phyloP scores from a whole-genome alignment of 2,329 filamentous ascomycete species.

The Ustilaginoidea virens region DNA sequence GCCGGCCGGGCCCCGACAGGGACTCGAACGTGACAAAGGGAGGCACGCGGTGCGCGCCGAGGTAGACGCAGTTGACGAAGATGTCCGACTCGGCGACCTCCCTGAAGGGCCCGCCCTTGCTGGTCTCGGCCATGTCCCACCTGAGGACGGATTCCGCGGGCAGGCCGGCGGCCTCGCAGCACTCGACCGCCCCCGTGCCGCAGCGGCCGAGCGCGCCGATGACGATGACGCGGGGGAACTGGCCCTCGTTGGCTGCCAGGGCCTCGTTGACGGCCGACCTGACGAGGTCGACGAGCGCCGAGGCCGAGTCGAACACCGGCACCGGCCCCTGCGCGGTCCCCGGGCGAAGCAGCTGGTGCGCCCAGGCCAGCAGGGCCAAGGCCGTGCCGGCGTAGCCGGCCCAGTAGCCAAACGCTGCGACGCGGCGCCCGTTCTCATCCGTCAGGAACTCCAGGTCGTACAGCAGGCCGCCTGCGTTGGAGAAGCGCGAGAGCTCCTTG shows the following conservation, averaged over 20 bases:
- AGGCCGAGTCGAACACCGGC: constrained; percentile 1
- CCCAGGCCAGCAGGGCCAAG: constrained; percentile 66
- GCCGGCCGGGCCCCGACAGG: constrained; percentile 44
- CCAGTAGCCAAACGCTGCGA: constrained; percentile 58
- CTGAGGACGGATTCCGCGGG: constrained; percentile 28
- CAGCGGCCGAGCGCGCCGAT: constrained; percentile 78
- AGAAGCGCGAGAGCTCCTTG: constrained; percentile 63
- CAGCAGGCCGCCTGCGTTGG: constrained; percentile 42
- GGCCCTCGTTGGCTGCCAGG: constrained; percentile 50
- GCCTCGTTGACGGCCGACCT: constrained; percentile 42
- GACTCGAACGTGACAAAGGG: constrained; percentile 67
- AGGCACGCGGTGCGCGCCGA: constrained; percentile 48
- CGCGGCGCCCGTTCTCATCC: constrained; percentile 53
- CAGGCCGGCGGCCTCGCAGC: constrained; percentile 56
- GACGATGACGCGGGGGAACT: constrained; percentile 60
- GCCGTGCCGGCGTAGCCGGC: constrained; percentile 66
- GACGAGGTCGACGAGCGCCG: constrained; percentile 27
- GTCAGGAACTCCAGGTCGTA: constrained; percentile 79
- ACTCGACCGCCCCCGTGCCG: constrained; percentile 68
- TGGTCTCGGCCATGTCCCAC: constrained; percentile 68
- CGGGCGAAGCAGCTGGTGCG: constrained; percentile 22
- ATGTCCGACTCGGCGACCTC: constrained; percentile 61
- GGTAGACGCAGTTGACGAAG: constrained; percentile 53
- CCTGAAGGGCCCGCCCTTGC: constrained; percentile 50
- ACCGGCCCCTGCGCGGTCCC: constrained; percentile 1